Evolutionary conservation across 2,329 filamentous ascomycete genomes (phyloP).

Genomic region (Fusarium proliferatum): DNA sequence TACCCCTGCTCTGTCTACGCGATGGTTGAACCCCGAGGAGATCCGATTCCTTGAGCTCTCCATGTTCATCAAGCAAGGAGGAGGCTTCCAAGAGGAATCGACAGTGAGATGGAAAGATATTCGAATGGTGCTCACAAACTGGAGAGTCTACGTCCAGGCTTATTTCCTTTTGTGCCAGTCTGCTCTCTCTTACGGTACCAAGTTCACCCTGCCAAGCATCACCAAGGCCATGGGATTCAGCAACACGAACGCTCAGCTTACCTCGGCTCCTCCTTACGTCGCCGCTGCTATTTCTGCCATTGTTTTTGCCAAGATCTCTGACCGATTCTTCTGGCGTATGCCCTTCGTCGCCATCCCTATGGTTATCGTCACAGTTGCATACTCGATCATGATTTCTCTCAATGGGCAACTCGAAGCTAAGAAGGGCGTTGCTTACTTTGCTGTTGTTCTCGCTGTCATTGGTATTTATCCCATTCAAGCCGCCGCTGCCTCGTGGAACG

Average conservation of each 20-base stretch:
- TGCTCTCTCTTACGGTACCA: slow-evolving; percentile 43
- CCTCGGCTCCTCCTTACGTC: slow-evolving; percentile 69
- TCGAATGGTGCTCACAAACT: slow-evolving; percentile 45
- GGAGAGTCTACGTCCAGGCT: slow-evolving; percentile 46
- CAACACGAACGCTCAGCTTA: slow-evolving; percentile 48
- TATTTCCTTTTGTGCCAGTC: slow-evolving; percentile 46
- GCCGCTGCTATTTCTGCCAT: slow-evolving; percentile 73
- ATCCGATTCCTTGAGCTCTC: slow-evolving; percentile 43
- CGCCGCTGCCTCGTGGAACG: slow-evolving; percentile 40
- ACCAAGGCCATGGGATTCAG: slow-evolving; percentile 43
- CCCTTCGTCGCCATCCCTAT: slow-evolving; percentile 39
- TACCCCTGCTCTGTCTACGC: slow-evolving; percentile 49
- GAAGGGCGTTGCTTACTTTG: slow-evolving; percentile 37
- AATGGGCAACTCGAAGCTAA: slow-evolving; percentile 31
- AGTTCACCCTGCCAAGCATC: slow-evolving; percentile 43
- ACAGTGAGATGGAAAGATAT: slow-evolving; percentile 25
- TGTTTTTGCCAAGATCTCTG: slow-evolving; percentile 71
- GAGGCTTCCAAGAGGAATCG: no score
- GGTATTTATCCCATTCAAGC: slow-evolving; percentile 41
- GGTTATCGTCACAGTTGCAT: slow-evolving; percentile 33
- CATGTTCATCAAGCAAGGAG: slow-evolving; percentile 49
- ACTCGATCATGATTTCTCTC: slow-evolving; percentile 38
- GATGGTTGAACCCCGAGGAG: slow-evolving; percentile 48
- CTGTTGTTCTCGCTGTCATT: slow-evolving; percentile 33
- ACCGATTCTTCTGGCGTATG: slow-evolving; percentile 62